Conservation (phyloP, 176 grass and related monocot species). For the Canna indica region DNA sequence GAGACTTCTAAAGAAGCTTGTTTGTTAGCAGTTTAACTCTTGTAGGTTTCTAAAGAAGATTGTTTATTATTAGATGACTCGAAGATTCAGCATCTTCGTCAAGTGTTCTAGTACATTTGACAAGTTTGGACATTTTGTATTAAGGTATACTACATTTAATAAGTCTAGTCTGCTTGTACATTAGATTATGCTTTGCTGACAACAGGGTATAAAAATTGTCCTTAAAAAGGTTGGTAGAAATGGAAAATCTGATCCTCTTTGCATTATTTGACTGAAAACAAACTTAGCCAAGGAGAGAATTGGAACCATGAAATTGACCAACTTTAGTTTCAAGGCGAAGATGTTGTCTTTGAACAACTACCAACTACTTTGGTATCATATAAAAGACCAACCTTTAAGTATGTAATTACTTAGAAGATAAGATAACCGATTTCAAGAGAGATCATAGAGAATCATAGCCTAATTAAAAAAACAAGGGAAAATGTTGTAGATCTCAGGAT, state of each 20-base stretch:
- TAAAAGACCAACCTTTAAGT: background rate
- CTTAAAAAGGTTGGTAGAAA: too few relatives aligned
- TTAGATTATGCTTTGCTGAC: too few relatives aligned
- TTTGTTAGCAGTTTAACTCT: background rate
- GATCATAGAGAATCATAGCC: background rate
- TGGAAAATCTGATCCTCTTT: too few relatives aligned
- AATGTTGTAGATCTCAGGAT: background rate
- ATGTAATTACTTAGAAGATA: conserved; percentile 1
- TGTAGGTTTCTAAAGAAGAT: too few relatives aligned
- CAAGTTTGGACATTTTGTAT: too few relatives aligned
- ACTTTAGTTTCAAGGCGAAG: background rate
- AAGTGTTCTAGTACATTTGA: background rate
- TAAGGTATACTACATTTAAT: too few relatives aligned
- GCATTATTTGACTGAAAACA: too few relatives aligned
- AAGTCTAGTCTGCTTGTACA: too few relatives aligned
- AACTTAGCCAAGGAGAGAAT: background rate
- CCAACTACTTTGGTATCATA: background rate
- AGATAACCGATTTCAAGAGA: background rate
- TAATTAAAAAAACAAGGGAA: background rate
- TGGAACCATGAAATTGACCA: background rate
- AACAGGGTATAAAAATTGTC: too few relatives aligned
- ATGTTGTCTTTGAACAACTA: background rate
- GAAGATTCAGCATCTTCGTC: background rate
- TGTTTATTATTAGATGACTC: background rate
- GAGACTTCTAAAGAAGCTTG: too few relatives aligned